Percentiles rank a stretch among this genome's conserved stretches.
Evolutionary conservation across 2,329 filamentous ascomycete species (phyloP).

Genomic region (Cercospora janseana): DNA sequence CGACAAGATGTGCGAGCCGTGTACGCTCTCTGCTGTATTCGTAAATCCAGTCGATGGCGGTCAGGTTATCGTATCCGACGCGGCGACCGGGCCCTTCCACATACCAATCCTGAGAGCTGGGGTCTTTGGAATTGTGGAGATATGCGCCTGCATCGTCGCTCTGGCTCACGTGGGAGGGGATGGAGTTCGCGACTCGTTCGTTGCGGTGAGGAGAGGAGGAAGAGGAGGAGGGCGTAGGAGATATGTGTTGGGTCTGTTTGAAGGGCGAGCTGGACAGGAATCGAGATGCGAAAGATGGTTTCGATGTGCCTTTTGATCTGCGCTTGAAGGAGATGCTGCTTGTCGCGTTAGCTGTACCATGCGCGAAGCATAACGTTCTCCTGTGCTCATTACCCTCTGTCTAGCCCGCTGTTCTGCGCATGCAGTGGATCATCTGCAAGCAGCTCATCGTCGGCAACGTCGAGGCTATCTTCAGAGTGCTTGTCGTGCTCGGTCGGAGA

Average conservation of each 20-base stretch:
- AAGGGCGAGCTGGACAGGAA: conserved; percentile 45
- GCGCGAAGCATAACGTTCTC: neutral
- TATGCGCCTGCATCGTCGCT: conserved; percentile 40
- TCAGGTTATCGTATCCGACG: conserved; percentile 93
- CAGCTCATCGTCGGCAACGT: conserved; percentile 50
- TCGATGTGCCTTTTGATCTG: conserved; percentile 53
- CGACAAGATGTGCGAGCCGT: conserved; percentile 72
- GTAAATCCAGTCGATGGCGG: conserved; percentile 99
- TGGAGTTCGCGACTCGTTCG: conserved; percentile 39
- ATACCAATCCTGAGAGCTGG: conserved; percentile 70
- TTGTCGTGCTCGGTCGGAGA: conserved; percentile 38
- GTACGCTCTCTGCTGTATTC: conserved; percentile 96
- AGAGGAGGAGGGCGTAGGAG: conserved; percentile 33
- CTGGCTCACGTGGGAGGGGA: conserved; percentile 45
- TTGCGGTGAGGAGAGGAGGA: conserved; percentile 32
- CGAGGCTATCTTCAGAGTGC: conserved; percentile 35
- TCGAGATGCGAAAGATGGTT: conserved; percentile 43
- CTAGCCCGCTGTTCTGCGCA: conserved; percentile 43
- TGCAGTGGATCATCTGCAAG: conserved; percentile 37
- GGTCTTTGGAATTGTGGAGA: conserved; percentile 46
- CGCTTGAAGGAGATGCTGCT: conserved; percentile 67
- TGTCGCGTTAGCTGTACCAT: conserved; percentile 12
- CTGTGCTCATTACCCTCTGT: conserved; percentile 41
- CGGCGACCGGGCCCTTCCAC: conserved; percentile 82
- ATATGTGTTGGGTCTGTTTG: conserved; percentile 35